Percentiles rank a stretch among this genome's conserved stretches.
Conservation (phyloP, 2,329 filamentous ascomycete genomes). For the Penicillium sp. region DNA sequence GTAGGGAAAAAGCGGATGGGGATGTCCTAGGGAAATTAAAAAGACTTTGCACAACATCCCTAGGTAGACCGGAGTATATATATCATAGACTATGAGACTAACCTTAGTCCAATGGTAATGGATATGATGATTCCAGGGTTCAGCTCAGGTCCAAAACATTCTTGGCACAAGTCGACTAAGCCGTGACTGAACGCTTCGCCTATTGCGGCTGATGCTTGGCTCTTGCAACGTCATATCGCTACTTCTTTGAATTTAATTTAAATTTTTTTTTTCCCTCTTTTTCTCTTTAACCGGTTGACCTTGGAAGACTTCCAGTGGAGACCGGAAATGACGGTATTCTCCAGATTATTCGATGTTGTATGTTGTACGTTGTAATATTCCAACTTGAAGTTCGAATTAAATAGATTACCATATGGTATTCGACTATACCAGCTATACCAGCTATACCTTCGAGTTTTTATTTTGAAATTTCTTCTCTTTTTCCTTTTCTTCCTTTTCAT, state of each 20-base stretch:
- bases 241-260: conserved; percentile 4
- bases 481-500: conserved; percentile 5
- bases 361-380: too few species aligned
- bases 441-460: neutral
- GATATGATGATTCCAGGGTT: too few species aligned
- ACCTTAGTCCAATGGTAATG: neutral
- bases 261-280: conserved; percentile 3
- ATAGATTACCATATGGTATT: neutral
- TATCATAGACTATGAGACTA: neutral
- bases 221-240: conserved; percentile 19
- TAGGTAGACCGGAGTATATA: too few species aligned
- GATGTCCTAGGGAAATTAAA: too few species aligned
- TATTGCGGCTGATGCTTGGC: conserved; percentile 5
- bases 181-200: neutral
- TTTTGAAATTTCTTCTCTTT: conserved; percentile 4
- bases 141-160: neutral
- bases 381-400: too few species aligned
- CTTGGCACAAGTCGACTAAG: neutral
- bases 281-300: neutral
- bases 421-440: neutral
- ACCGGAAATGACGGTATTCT: conserved; percentile 9
- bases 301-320: neutral
- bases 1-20: neutral
- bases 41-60: too few species aligned
- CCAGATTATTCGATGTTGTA: too few species aligned